Evolutionary conservation across 768 basidiomycete species (phyloP), one percentile per base, ranked within the genome.

Genomic region (Termitomyces sp.): DNA sequence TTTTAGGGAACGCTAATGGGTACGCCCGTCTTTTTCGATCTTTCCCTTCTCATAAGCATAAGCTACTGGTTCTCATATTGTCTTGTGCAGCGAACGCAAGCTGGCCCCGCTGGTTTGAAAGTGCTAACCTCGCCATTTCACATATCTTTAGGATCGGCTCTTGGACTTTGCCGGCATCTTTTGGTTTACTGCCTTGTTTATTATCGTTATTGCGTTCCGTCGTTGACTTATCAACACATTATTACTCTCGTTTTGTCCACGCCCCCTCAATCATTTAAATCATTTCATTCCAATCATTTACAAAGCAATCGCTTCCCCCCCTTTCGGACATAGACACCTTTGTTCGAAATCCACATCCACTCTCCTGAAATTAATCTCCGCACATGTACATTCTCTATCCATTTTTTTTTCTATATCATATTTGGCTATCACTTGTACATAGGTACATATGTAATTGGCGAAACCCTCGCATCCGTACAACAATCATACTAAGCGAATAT

Each of bases 1-100:
- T 83, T 37, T 57, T 82, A 54, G 81, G 81, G 8, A 80, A 79
- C 60, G 68, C 59, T 15, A 73, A 63, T 49, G 70, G 70, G 74
- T 76, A 59, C 55, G 75, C 55, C n/a, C 56, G 74, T 53, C 22
- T 46, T 27, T 24, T 39, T 30, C 16, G 24, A 41, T 34, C 20
- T 16, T 18, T 42, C 48, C 16, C 24, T 53, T 16, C 3, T 41
- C 4, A 34, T 46, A 12, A 39, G 12, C 4, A 34, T 46, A 12
- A 39, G 12, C 8, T 39, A 13, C 33, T 44, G 16, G 16, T 47
- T 16, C 52, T 60, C 18, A 37, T n/a, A n/a, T 44, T 34, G 7
- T 27, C 12, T 18, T 39, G 20, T 49, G 16, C 51, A 67, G 65
- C 24, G 66, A 67, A 53, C 66, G 66, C 31, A 67, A 61, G 54